Conservation (phyloP, 2,329 filamentous ascomycete genomes). For the Leptodontidium sp. region DNA sequence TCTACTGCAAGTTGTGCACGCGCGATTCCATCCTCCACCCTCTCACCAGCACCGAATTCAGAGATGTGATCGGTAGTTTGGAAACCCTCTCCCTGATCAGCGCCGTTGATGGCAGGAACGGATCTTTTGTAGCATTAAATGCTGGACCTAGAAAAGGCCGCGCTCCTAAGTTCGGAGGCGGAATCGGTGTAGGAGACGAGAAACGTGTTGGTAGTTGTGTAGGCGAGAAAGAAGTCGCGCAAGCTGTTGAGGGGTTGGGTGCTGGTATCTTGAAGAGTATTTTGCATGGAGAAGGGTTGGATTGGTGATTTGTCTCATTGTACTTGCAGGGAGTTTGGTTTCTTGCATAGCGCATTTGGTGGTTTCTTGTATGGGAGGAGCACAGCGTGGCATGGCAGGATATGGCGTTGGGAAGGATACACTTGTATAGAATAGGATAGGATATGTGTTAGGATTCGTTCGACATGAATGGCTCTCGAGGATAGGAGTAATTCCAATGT, state of each 20-base stretch:
- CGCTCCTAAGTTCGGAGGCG: slow-evolving; percentile 60
- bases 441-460: slow-evolving; percentile 5
- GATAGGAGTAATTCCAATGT: not conserved
- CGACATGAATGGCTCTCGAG: too few relatives aligned
- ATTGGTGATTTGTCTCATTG: slow-evolving; percentile 32
- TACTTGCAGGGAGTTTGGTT: slow-evolving; percentile 3
- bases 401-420: slow-evolving; percentile 10
- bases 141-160: slow-evolving; percentile 72
- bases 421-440: slow-evolving; percentile 13
- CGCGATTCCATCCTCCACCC: slow-evolving; percentile 89
- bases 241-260: slow-evolving; percentile 70
- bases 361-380: slow-evolving; percentile 19
- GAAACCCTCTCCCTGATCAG: slow-evolving; percentile 86
- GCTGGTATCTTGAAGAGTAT: slow-evolving; percentile 69
- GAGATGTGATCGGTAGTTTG: slow-evolving; percentile 87
- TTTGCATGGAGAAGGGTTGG: slow-evolving; percentile 56
- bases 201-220: slow-evolving; percentile 81
- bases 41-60: slow-evolving; percentile 89
- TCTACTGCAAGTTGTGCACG: slow-evolving; percentile 84
- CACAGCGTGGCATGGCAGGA: slow-evolving; percentile 10
- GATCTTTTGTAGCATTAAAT: slow-evolving; percentile 67
- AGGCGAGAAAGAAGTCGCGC: slow-evolving; percentile 79
- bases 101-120: slow-evolving; percentile 74
- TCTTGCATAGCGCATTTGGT: slow-evolving; percentile 38
- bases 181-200: slow-evolving; percentile 70